Conservation (phyloP, 164 flowering plant genomes). For the Malania oleifera region DNA sequence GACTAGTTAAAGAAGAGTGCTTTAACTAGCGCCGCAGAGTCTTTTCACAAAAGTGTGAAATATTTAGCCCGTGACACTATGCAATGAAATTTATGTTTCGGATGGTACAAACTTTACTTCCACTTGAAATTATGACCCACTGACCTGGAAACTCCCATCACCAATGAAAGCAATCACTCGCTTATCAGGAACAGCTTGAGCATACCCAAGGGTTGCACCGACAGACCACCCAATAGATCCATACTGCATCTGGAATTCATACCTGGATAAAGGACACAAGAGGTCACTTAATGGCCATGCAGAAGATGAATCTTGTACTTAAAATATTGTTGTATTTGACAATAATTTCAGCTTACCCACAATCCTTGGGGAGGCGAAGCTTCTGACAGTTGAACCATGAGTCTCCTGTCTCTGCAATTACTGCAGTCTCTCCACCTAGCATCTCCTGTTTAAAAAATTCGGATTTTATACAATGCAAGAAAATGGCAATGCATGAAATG, state of each 20-base stretch:
- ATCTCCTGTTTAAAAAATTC: conserved; percentile 33
- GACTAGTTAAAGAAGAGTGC: too few species aligned
- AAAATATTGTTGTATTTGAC: background rate
- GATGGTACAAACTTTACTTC: background rate
- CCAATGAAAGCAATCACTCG: conserved; percentile 80
- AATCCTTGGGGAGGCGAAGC: conserved; percentile 60
- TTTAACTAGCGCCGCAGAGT: too few species aligned
- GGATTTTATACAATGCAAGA: background rate
- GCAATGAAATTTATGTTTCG: too few species aligned
- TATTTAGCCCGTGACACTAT: too few species aligned
- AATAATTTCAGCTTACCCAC: conserved; percentile 42
- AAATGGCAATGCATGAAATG: background rate
- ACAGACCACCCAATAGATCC: conserved; percentile 91
- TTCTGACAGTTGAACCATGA: conserved; percentile 85
- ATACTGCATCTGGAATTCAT: conserved; percentile 87
- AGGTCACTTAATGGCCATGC: background rate
- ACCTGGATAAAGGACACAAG: conserved; percentile 32
- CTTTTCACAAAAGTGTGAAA: too few species aligned
- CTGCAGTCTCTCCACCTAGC: conserved; percentile 50
- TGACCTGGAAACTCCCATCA: conserved; percentile 89
- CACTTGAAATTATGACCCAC: conserved; percentile 2
- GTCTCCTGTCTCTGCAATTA: conserved; percentile 75
- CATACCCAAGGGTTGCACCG: conserved; percentile 79
- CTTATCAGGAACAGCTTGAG: conserved; percentile 60
- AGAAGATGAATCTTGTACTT: background rate